These are phyloP conservation scores for Diutina mesorugosa DNA, from an alignment of 1,139 yeast genomes.

Conservation along the genomic window DNA sequence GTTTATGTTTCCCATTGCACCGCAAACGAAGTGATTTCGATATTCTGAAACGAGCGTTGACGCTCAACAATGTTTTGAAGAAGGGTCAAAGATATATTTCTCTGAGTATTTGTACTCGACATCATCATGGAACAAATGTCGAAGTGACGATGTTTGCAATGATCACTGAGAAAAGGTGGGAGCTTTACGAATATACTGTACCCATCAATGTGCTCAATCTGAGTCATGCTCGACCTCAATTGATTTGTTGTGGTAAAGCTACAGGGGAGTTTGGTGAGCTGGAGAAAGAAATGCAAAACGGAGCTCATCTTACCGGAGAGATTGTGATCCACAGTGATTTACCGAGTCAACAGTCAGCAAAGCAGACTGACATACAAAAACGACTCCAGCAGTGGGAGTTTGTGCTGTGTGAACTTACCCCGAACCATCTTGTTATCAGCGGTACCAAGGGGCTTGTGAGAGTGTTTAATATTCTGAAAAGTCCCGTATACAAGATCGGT, in stretches of 20 bases:
- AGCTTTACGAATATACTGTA: conserved; percentile 39
- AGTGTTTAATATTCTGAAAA: conserved; percentile 31
- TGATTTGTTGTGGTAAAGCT: conserved; percentile 56
- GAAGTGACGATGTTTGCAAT: conserved; percentile 52
- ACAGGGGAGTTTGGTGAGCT: conserved; percentile 53
- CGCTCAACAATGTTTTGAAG: conserved; percentile 41
- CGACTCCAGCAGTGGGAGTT: conserved; percentile 46
- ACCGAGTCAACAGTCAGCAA: conserved; percentile 6
- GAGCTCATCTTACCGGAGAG: conserved; percentile 20
- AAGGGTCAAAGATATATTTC: conserved; percentile 34
- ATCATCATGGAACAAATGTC: conserved; percentile 19
- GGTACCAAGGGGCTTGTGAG: conserved; percentile 66
- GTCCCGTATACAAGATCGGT: conserved; percentile 35
- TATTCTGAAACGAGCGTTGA: conserved; percentile 14
- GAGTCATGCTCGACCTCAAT: conserved; percentile 34
- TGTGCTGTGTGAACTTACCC: conserved; percentile 51
- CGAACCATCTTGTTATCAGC: conserved; percentile 47
- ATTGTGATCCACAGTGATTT: conserved; percentile 6
- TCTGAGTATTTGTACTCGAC: conserved; percentile 44
- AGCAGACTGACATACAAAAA: conserved; percentile 13
- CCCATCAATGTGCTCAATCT: conserved; percentile 3
- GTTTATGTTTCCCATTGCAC: conserved; percentile 74
- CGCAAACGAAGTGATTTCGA: conserved; percentile 48
- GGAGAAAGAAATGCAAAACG: conserved; percentile 15
- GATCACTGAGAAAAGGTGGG: conserved; percentile 59